A percentile compares a stretch with the other conserved stretches of the same genome.
These are phyloP conservation scores for Lecanicillium sp. DNA, from an alignment of 2,329 filamentous ascomycete genomes.

Conservation along the genomic window DNA sequence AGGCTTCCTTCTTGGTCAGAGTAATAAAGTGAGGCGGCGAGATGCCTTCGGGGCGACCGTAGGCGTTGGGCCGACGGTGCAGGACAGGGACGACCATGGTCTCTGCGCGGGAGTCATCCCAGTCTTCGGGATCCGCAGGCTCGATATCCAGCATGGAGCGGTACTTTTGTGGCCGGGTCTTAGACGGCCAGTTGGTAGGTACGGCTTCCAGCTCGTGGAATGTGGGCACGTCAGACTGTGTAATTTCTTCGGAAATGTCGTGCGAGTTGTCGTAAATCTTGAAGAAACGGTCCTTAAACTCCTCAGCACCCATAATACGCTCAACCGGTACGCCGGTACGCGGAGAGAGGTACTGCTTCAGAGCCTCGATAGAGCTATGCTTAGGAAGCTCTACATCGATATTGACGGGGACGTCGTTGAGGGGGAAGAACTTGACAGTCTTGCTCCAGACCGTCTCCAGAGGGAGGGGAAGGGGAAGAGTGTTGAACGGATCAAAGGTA, in stretches of 20 bases:
- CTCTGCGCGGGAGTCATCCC: slow-evolving; percentile 58
- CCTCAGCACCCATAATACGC: slow-evolving; percentile 72
- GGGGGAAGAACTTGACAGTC: slow-evolving; percentile 68
- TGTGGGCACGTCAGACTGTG: slow-evolving; percentile 57
- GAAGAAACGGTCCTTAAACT: slow-evolving; percentile 80
- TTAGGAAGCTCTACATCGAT: slow-evolving; percentile 78
- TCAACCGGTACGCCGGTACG: slow-evolving; percentile 59
- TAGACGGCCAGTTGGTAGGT: slow-evolving; percentile 71
- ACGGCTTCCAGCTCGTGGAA: slow-evolving; percentile 70
- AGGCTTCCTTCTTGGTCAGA: slow-evolving; percentile 65
- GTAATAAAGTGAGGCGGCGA: slow-evolving; percentile 65
- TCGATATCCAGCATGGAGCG: slow-evolving; percentile 46
- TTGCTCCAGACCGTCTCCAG: slow-evolving; percentile 77
- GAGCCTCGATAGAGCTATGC: slow-evolving; percentile 58
- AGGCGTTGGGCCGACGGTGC: slow-evolving; percentile 44
- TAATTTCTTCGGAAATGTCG: slow-evolving; percentile 67
- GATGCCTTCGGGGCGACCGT: slow-evolving; percentile 26
- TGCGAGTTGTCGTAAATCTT: slow-evolving; percentile 69
- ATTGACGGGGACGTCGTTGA: slow-evolving; percentile 62
- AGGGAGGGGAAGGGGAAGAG: slow-evolving; percentile 83
- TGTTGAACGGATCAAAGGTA: slow-evolving; percentile 96
- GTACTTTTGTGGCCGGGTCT: slow-evolving; percentile 39
- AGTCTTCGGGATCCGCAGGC: slow-evolving; percentile 40
- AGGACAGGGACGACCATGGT: slow-evolving; percentile 65
- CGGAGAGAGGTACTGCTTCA: slow-evolving; percentile 67